Evolutionary conservation across 768 basidiomycete species (phyloP), one percentile per base, ranked within the genome.

Genomic region (Leccinum ochraceum): DNA sequence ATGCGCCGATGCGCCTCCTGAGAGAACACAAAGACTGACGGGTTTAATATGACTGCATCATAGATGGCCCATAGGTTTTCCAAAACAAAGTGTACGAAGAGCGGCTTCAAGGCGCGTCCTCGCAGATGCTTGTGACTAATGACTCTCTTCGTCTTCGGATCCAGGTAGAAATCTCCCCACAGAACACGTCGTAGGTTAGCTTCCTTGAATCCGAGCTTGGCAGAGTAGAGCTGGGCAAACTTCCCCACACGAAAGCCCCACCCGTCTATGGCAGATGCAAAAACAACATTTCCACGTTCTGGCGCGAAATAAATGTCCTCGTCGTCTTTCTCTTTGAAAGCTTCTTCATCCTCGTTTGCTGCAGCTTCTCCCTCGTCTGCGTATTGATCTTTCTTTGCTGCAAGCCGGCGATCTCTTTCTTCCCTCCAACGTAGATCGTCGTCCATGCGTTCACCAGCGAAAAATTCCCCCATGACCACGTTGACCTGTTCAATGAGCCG

Each of bases 31-130:
- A 46, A 53, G 14, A 86, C 96, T 70, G 69, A 98, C 96, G 94
- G 92, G 66, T 95, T 92, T 14, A 92, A 74, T 44, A 92, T 76
- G 14, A 95, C 88, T 16, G 90, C 92, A 68, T 97, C 94, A 71
- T 98, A 99, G 11, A 97, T 90, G 16, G 92, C 90, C 95, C 96
- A 99, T 26, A 99, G 82, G 72, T 98, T 98, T 56, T 98, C 97
- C 64, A 99, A 76, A 13, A 99, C 89, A 66, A 98, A 96, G 76
- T 98, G 95, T 13, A 98, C 97, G 69, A 98, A 98, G 26, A 98
- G 81, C 11, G 95, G 93, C 77, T 98, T 98, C 71, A 98, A 75
- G 53, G 85, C 81, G 48, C 94, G 85, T 17, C 94, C 96, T 55
- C 84, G 85, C 60, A 98, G 82, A 75, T 95, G 91, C 75, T 94